Evolutionary conservation across 2,329 filamentous ascomycete genomes (phyloP), one percentile per base, ranked within the genome.

Genomic region (Ascochyta pisi): DNA sequence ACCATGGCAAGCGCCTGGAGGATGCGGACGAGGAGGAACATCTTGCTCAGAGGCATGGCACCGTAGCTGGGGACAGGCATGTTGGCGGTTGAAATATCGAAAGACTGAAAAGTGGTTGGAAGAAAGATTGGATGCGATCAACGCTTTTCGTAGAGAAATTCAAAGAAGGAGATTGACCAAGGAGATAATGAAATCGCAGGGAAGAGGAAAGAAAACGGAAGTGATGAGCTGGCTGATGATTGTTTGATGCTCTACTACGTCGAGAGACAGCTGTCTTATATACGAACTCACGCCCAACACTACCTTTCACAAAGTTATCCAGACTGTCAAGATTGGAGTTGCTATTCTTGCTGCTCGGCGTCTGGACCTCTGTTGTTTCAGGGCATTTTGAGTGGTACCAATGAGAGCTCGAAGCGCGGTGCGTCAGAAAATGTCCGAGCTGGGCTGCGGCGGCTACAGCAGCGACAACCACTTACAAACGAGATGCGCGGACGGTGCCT

Each of bases 1-100:
- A 95, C 81, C 70, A 96, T 88, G 24, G 85, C 86, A 60, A 89
- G 77, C 57, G 86, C 82, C 73, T 96, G 88, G 64, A 93, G 82
- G 54, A 83, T 82, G 43, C 93, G 88, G 64, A 89, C 84, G 63
- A 86, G 80, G 55, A 90, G 86, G 79, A 96, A 96, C 65, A 89
- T 89, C 66, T 89, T 86, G 74, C 90, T 91, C 64, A 95, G 79
- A 46, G 80, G 80, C 55, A 77, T 76, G 73, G 89, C 89, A 67
- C 90, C 89, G 75, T 87, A 88, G 79, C 76, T 82, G 76, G 75
- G 85, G 79, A 82, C 71, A 73, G 79, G 76, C 82, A 84, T 84
- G 7, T 65, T 81, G 69, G 27, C 29, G 50, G 33, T 35, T 15
- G 19, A 19, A 19, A 19, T 19, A 7, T 35, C n/a, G 15, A 35